Conservation (phyloP, 2,329 filamentous ascomycete genomes). For the Aspergillus sp. region DNA sequence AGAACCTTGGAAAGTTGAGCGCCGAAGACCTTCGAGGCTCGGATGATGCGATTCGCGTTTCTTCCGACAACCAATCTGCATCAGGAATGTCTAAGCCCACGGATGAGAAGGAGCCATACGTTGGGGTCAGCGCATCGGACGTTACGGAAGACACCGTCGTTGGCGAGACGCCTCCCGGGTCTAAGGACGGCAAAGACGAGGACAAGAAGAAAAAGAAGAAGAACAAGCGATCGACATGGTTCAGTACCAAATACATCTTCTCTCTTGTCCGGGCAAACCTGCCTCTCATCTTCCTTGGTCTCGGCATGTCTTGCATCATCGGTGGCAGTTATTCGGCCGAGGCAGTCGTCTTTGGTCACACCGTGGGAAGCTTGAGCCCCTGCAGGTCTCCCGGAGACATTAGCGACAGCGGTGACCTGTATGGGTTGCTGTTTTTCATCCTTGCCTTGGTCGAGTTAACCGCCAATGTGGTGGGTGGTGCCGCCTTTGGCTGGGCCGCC, state of each 20-base stretch:
- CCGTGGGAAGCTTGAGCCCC: constrained; percentile 55
- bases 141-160: constrained; percentile 19
- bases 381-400: constrained; percentile 52
- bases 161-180: constrained; percentile 12
- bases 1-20: constrained; percentile 34
- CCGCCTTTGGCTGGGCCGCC: constrained; percentile 56
- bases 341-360: constrained; percentile 60
- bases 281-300: constrained; percentile 46
- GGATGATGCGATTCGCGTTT: constrained; percentile 18
- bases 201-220: constrained; percentile 16
- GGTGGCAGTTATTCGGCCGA: constrained; percentile 57
- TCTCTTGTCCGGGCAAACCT: constrained; percentile 46
- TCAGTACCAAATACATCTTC: constrained; percentile 30
- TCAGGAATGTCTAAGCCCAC: constrained; percentile 9
- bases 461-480: constrained; percentile 61
- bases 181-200: constrained; percentile 11
- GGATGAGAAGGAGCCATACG: constrained; percentile 19
- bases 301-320: constrained; percentile 55
- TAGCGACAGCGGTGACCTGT: constrained; percentile 51
- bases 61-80: constrained; percentile 13
- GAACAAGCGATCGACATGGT: constrained; percentile 22
- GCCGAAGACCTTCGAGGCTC: constrained; percentile 16
- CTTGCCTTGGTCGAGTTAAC: constrained; percentile 58
- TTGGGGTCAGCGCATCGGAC: constrained; percentile 18
- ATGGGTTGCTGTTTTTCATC: constrained; percentile 59